Evolutionary conservation across 2,329 filamentous ascomycete species (phyloP).

Genomic region (Alternaria burnsii): DNA sequence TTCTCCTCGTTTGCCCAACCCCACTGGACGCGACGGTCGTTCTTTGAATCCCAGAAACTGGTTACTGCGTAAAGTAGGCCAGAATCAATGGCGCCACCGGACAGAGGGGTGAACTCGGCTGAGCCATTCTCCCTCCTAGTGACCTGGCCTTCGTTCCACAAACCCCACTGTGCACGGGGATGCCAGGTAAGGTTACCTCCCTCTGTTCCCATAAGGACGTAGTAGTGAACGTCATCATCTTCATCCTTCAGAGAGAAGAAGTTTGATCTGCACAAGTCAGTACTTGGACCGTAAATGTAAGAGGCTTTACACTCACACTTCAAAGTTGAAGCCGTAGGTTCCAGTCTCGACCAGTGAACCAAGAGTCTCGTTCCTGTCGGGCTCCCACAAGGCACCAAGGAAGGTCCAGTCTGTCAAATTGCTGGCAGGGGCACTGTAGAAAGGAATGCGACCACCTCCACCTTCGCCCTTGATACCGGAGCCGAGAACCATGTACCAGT

Average conservation of each 20-base stretch:
- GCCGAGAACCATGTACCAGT: slow-evolving; percentile 58
- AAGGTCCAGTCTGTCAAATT: slow-evolving; percentile 59
- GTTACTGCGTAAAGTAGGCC: slow-evolving; percentile 57
- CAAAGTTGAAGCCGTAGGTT: slow-evolving; percentile 58
- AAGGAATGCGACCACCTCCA: slow-evolving; percentile 57
- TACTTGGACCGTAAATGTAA: not conserved
- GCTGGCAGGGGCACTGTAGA: slow-evolving; percentile 56
- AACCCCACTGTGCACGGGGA: slow-evolving; percentile 52
- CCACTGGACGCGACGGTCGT: slow-evolving; percentile 58
- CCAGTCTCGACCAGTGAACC: slow-evolving; percentile 56
- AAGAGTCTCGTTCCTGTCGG: slow-evolving; percentile 52
- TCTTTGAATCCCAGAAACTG: slow-evolving; percentile 59
- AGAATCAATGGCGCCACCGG: slow-evolving; percentile 56
- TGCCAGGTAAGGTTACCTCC: slow-evolving; percentile 57
- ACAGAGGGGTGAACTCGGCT: slow-evolving; percentile 55
- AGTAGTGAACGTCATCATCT: slow-evolving; percentile 56
- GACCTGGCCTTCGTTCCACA: slow-evolving; percentile 58
- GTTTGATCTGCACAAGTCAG: slow-evolving; percentile 45
- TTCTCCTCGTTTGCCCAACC: slow-evolving; percentile 58
- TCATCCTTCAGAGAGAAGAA: slow-evolving; percentile 57
- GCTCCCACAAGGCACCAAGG: slow-evolving; percentile 58
- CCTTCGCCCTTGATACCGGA: slow-evolving; percentile 58
- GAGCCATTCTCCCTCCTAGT: slow-evolving; percentile 55
- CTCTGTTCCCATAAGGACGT: slow-evolving; percentile 55
- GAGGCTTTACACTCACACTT: slow-evolving; percentile 44